Evolutionary conservation across 768 basidiomycete species (phyloP).

Genomic region (Tylopilus rubrobrunneus): DNA sequence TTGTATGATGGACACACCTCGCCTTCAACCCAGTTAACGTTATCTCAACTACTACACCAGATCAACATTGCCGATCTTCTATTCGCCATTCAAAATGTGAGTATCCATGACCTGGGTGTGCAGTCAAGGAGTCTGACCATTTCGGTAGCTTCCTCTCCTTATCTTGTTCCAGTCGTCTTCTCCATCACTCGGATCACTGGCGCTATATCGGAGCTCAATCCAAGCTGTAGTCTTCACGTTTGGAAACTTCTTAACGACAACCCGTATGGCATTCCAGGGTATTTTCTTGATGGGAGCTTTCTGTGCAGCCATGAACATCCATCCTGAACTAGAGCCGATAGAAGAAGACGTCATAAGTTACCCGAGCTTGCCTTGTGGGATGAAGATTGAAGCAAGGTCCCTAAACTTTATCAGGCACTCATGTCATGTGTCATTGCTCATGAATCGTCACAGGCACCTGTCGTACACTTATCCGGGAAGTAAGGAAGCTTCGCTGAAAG

Average conservation of each 20-base stretch:
- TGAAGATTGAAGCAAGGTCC: conserved; percentile 69
- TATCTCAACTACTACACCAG: conserved; percentile 47
- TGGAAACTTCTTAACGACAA: conserved; percentile 57
- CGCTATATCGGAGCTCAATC: conserved; percentile 75
- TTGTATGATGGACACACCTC: conserved; percentile 51
- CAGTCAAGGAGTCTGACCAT: conserved; percentile 12
- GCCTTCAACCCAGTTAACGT: conserved; percentile 34
- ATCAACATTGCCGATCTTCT: conserved; percentile 63
- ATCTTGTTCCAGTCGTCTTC: conserved; percentile 69
- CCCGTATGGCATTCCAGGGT: conserved; percentile 76
- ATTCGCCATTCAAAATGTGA: conserved; percentile 65
- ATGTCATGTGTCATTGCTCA: conserved; percentile 1
- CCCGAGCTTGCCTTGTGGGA: conserved; percentile 48
- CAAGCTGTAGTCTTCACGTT: conserved; percentile 67
- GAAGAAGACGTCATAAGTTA: conserved; percentile 51
- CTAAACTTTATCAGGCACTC: conserved; percentile 19
- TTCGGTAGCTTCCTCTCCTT: conserved; percentile 64
- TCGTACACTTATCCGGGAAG: conserved; percentile 81
- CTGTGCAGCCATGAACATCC: conserved; percentile 68
- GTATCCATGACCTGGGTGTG: conserved; percentile 23
- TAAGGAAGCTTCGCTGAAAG: conserved; percentile 58
- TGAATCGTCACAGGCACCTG: conserved; percentile 41
- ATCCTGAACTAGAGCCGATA: conserved; percentile 62
- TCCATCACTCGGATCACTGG: conserved; percentile 75
- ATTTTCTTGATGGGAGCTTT: conserved; percentile 88